Base-by-base conservation (phyloP, 345 rosid genomes). In the Heritiera littoralis region DNA sequence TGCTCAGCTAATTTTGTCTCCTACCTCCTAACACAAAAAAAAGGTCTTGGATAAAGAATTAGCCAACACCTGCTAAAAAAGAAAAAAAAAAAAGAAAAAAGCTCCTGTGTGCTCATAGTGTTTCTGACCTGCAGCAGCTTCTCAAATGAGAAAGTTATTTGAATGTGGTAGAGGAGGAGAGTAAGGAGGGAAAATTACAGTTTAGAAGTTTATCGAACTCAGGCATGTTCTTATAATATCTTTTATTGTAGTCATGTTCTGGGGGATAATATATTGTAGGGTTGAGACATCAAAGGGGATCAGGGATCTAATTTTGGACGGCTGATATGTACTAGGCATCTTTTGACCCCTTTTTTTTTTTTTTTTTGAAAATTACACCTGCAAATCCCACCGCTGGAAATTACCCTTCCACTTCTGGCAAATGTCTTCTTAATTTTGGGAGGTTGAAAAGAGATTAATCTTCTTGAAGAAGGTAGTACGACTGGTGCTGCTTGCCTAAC, bases 1-100 rank as follows among this genome's bases (percentile, higher is more conserved):
- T 94, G 86, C 95, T 94, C 81, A 94, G 98, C 97, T 94, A 85
- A 80, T 79, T 35, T 35, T 52, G 41, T 76, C 55, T 66, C 63
- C 43, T 1, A 30, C 15, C 3, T 15, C 61, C 41, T 35, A 18
- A 55, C 65, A 18, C 41, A 73, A 35, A 73, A 35, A 35, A 9
- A 17, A 70, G 35, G 17, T 10, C 9, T 15, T 41, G 20, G 41
- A 17, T 52, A 30, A 23, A 30, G 13, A 4, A 9, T 51, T 51
- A 15, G 7, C 12, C 38, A 0, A 18, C 12, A 2, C 7, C n/a
- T 7, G 18, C 14, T 13, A 46, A 23, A 6, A 6, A 43, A 43
- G 45, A 43, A 43, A 43, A 43, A 6, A 5, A 10, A 3, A 35
- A 14, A 51, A 11, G 23, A n/a, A n/a, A 14, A 30, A 13, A 48